Base-by-base conservation (phyloP, 352 stramenopile species). In the Paralagenidium karlingii region DNA sequence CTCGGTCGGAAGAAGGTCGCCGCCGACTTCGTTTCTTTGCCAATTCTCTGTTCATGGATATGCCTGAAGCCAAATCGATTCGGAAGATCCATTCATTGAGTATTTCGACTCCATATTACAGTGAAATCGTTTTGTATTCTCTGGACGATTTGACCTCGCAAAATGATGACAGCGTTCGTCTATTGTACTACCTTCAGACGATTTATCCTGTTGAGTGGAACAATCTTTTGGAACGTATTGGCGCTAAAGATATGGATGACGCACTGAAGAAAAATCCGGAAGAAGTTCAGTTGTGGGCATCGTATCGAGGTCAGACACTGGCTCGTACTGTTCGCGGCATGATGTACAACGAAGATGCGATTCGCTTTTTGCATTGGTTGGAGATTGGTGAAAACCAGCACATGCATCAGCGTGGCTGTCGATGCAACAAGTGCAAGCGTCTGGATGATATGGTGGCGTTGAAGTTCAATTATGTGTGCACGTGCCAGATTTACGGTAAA, bases 171-270 rank as follows among this genome's bases (percentile, higher is more conserved):
- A 92, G 91, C 46, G 94, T 99, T 34, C 98, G 94, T 27, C 83
- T 96, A 13, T 54, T 99, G 44, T 94, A 98, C 26, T 99, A 99
- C 49, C 57, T 95, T 45, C 69, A 89, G 47, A 92, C 78, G 2
- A 90, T 92, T 19, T 87, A 92, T 34, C 75, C 73, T 6, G 84
- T 82, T 37, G 78, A 92, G 51, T 92, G 70, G 68, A 67, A 85
- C 32, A 92, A 92, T 43, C 41, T 92, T 31, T 50, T 92, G 0
- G 78, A 92, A 38, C 68, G 78, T 19, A 38, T 92, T 8, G 54
- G 76, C 31, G 58, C 50, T 0, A 89, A 89, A 53, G 78, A 92
- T 28, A 81, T 87, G 68, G 60, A 87, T 8, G 76, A 89, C 41
- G 78, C 78, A 7, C 29, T 92, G 16, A 89, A 88, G 42, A 89